Evolutionary conservation across 768 basidiomycete species (phyloP).

Genomic region (Termitomyces sp.): DNA sequence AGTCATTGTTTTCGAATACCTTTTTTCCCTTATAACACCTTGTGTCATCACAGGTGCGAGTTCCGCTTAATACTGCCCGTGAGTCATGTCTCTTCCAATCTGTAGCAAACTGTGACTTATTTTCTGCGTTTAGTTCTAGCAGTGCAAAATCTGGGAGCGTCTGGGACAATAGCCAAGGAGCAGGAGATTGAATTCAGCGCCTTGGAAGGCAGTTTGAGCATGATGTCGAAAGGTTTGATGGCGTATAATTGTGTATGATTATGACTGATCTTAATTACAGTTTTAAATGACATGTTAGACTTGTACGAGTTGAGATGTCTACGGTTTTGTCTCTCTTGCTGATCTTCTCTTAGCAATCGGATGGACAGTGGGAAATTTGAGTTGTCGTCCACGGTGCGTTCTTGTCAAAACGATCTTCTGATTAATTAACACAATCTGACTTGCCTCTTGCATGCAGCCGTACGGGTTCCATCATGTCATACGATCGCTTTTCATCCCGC

Average conservation of each 20-base stretch:
- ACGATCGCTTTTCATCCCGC: constrained; percentile 68
- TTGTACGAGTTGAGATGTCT: constrained; percentile 47
- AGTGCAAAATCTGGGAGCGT: constrained; percentile 90
- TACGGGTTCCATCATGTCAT: constrained; percentile 79
- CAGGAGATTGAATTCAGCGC: constrained; percentile 90
- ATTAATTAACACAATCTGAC: constrained; percentile 9
- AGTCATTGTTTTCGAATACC: constrained; percentile 29
- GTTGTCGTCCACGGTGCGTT: constrained; percentile 50
- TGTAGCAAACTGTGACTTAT: not conserved
- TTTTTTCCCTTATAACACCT: constrained; percentile 11
- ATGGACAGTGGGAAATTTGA: constrained; percentile 89
- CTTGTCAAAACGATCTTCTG: not conserved
- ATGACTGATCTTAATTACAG: constrained; percentile 29
- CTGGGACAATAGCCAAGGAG: constrained; percentile 65
- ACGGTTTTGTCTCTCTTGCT: constrained; percentile 2
- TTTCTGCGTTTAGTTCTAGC: constrained; percentile 54
- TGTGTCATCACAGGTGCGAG: constrained; percentile 63
- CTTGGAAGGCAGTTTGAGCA: constrained; percentile 74
- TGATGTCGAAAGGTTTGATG: constrained; percentile 80
- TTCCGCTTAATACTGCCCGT: constrained; percentile 78
- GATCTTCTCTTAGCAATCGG: constrained; percentile 53
- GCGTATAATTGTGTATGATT: constrained; percentile 3
- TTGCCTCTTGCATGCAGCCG: constrained; percentile 37
- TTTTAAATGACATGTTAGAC: constrained; percentile 78
- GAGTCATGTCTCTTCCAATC: constrained; percentile 18